Evolutionary conservation across 2,329 filamentous ascomycete genomes (phyloP), one percentile per base, ranked within the genome.

Genomic region (Dothistroma septosporum): DNA sequence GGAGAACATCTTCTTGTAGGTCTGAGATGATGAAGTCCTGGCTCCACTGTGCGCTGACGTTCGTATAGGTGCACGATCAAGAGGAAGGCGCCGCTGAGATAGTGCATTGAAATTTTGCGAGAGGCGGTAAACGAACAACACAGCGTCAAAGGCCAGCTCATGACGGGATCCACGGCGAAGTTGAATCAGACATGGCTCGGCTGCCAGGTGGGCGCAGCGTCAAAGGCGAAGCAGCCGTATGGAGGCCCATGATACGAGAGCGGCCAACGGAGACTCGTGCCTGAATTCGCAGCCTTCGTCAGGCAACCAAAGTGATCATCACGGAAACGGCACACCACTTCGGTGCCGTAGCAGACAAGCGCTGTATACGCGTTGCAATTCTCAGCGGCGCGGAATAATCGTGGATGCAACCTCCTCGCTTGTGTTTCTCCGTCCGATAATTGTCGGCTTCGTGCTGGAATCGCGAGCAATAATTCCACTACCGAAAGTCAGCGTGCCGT

Each of bases 1-100:
- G 59, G 78, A 83, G 66, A 81, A 78, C 49, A 72, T 83, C 14
- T 80, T 77, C 65, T 65, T 84, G 82, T 83, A 68, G 69, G 78
- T 31, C 32, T 5, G 8, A n/a, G 54, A 32, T 32, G 41, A 44
- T 19, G n/a, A n/a, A n/a, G n/a, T n/a, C n/a, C n/a, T n/a, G n/a
- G n/a, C n/a, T n/a, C n/a, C n/a, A n/a, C n/a, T n/a, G n/a, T 19
- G 21, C 33, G 41, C 55, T 57, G 55, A 57, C 31, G 32, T 49
- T 49, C 16, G 24, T 22, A 22, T 31, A 57, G 55, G 12, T 57
- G 63, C 55, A 66, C 64, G n/a, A 65, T 69, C 37, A 58, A 59
- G 57, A 63, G 60, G 57, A 69, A 68, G 60, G 56, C 55, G 48
- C 53, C 59, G 58, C 35, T 66, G 62, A 66, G 53, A 14, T 9